A percentile compares a stretch with the other conserved stretches of the same genome.
These are phyloP conservation scores for Lyophyllum atratum DNA, from an alignment of 768 basidiomycete genomes.

Conservation along the genomic window DNA sequence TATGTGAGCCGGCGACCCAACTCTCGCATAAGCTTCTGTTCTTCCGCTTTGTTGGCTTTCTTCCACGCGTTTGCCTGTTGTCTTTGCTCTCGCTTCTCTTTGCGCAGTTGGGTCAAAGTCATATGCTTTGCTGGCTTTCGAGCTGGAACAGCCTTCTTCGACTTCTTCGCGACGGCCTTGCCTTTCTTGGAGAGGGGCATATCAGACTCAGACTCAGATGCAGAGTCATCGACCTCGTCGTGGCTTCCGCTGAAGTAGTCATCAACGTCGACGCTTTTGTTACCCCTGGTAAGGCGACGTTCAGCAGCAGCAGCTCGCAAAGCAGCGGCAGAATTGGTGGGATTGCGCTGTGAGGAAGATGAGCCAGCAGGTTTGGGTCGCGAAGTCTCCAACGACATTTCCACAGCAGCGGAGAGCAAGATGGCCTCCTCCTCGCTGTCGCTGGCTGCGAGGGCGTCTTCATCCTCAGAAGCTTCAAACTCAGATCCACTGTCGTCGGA, in stretches of 20 bases:
- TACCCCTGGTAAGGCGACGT: slow-evolving; percentile 42
- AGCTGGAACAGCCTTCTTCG: slow-evolving; percentile 17
- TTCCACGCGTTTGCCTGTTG: slow-evolving; percentile 22
- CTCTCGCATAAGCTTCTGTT: slow-evolving; percentile 49
- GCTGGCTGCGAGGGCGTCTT: slow-evolving; percentile 29
- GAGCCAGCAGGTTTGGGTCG: slow-evolving; percentile 35
- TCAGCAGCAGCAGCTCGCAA: slow-evolving; percentile 57
- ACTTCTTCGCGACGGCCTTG: slow-evolving; percentile 34
- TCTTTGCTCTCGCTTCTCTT: slow-evolving; percentile 27
- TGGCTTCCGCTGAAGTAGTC: slow-evolving; percentile 26
- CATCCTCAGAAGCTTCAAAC: slow-evolving; percentile 48
- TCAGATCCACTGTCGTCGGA: slow-evolving; percentile 64
- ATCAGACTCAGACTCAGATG: slow-evolving; percentile 30
- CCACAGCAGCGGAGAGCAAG: slow-evolving; percentile 60
- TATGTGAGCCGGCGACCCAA: slow-evolving; percentile 77
- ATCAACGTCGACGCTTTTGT: slow-evolving; percentile 30
- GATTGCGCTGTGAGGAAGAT: slow-evolving; percentile 33
- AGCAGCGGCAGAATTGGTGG: slow-evolving; percentile 41
- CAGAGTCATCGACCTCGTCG: slow-evolving; percentile 20
- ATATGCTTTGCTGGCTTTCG: slow-evolving; percentile 22
- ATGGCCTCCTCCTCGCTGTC: slow-evolving; percentile 44
- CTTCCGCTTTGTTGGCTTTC: slow-evolving; percentile 43
- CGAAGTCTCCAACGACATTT: slow-evolving; percentile 46
- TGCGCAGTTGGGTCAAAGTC: slow-evolving; percentile 35
- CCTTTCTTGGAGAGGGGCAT: slow-evolving; percentile 27